Base-by-base conservation (phyloP, 305 asterid species). In the Fraxinus platypoda region DNA sequence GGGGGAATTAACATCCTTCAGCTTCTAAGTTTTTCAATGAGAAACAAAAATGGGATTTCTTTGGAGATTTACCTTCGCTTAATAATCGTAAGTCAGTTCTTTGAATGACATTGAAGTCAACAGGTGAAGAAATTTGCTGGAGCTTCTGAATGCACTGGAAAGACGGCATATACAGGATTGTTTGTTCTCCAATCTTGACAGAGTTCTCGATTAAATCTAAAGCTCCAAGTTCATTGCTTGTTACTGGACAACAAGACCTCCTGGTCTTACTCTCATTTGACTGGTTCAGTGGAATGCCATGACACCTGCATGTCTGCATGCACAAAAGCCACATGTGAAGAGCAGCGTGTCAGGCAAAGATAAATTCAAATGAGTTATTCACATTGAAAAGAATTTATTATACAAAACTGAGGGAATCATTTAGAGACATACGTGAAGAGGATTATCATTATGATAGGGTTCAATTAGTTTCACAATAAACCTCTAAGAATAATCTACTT, bases 291-390 rank as follows among this genome's bases (percentile, higher is more conserved):
- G 94, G 97, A 85, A 90, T 83, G 87, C 98, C 97, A 79, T 95
- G 98, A 82, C 98, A 96, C 87, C 94, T 87, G 93, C 98, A 96
- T 83, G 95, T 88, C 99, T 94, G 92, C 76, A 82, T 62, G 78
- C 83, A 83, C 62, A 82, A 78, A 82, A 79, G 71, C 75, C 38
- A 80, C 59, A 33, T 66, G 78, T 70, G 83, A 82, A 21, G 81
- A 59, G 62, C 57, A 81, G 81, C 54, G 76, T 4, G 15, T 78
- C 38, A 74, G 33, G 68, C 73, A 62, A 57, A 70, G 33, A 71
- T 54, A 43, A 80, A 31, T 52, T 19, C 13, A 49, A 37, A 3
- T 26, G 46, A 74, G 13, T 12, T 64, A 78, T 35, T 57, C 54
- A 19, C 74, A 68, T 38, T 62, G 78, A 77, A 75, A 25, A 41